Evolutionary conservation across 371 early-diverging fungal genomes (phyloP).

Genomic region (Saksenaea oblongispora): DNA sequence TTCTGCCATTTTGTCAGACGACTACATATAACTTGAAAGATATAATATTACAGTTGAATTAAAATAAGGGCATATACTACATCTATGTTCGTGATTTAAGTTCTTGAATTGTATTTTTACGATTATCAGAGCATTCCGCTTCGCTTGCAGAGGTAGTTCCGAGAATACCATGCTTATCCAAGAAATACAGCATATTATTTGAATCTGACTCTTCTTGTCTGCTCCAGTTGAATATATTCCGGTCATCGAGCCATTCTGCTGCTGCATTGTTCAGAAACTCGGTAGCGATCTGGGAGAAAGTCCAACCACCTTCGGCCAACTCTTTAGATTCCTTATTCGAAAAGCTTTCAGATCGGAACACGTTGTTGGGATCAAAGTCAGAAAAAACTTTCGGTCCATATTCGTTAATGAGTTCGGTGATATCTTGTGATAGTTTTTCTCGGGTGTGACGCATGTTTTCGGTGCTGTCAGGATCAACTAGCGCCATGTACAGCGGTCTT

Average conservation of each 20-base stretch:
- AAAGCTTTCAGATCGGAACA: slow-evolving; percentile 18
- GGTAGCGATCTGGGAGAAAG: slow-evolving; percentile 38
- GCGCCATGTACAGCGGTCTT: slow-evolving; percentile 78
- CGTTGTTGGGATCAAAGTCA: slow-evolving; percentile 66
- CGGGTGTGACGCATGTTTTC: slow-evolving; percentile 66
- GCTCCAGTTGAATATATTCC: slow-evolving; percentile 62
- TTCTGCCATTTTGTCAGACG: too few species aligned
- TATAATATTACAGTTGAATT: too few species aligned
- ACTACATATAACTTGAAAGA: too few species aligned
- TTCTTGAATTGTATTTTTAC: neutral
- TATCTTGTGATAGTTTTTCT: slow-evolving; percentile 73
- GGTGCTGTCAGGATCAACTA: slow-evolving; percentile 61
- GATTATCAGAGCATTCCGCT: slow-evolving; percentile 12
- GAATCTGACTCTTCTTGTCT: slow-evolving; percentile 46
- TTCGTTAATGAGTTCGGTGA: slow-evolving; percentile 82
- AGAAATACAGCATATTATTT: slow-evolving; percentile 53
- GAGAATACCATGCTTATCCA: slow-evolving; percentile 40
- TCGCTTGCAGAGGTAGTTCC: slow-evolving; percentile 25
- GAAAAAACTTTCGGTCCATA: slow-evolving; percentile 86
- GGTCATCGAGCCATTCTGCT: slow-evolving; percentile 55
- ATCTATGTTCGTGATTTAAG: too few species aligned
- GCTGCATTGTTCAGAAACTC: slow-evolving; percentile 42
- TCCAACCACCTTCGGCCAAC: slow-evolving; percentile 34
- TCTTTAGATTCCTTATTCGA: slow-evolving; percentile 33
- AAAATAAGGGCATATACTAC: too few species aligned